Base-by-base conservation (phyloP, 306 rosid genomes). In the Sindora glabra region DNA sequence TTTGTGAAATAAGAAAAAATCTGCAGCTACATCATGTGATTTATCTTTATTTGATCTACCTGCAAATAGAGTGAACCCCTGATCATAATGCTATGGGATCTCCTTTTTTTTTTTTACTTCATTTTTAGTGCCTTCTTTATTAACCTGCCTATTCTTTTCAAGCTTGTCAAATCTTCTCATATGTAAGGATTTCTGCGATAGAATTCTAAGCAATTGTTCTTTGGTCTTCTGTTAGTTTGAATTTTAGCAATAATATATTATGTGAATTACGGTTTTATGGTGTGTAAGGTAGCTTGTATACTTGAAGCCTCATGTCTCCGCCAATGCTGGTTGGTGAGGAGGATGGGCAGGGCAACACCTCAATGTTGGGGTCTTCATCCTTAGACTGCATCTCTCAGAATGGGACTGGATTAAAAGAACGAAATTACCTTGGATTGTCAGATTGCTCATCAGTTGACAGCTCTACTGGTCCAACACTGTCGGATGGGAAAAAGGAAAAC, bases 371-470 rank as follows among this genome's bases (percentile, higher is more conserved):
- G 40, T 82, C 83, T 68, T 71, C 95, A 23, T 47, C 87, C 42
- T 60, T 79, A 47, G 95, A 87, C 45, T 64, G 80, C 61, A 77
- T 57, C 48, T 73, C 83, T 60, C 89, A 85, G 33, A 79, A 75
- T 70, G 87, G 80, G 44, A 62, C 73, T 11, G 83, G 71, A 52
- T 82, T 91, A 62, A 91, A 83, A 57, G 96, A 92, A 46, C 74
- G 89, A 9, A 92, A 92, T 73, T 92, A 92, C 72, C 68, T 89
- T 2, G 95, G 96, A 24, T 72, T 92, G 24, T 86, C 99, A 0
- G 96, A 86, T 62, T 92, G 99, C 64, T 92, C 95, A 64, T 92
- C 99, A 0, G 96, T 92, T 15, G 96, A 92, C 60, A 92, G 99
- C 65, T 83, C 89, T 23, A 45, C 70, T 6, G 81, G 80, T 5